These are phyloP conservation scores for Austropuccinia psidii DNA, from an alignment of 1,284 basidiomycete genomes.

Conservation along the genomic window DNA sequence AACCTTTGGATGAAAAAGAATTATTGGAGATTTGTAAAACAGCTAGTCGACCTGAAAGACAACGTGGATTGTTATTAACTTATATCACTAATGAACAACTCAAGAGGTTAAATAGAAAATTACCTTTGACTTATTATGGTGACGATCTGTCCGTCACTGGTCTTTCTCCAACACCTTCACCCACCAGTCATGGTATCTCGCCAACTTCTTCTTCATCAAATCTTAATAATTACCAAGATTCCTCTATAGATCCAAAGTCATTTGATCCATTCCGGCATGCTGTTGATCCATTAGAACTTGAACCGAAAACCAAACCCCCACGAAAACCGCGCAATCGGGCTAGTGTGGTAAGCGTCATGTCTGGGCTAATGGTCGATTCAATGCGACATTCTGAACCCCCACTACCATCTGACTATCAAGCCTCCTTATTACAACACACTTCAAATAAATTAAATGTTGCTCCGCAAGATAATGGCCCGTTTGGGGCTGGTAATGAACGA, in stretches of 20 bases:
- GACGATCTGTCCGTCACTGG: conserved; percentile 48
- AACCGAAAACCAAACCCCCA: conserved; percentile 6
- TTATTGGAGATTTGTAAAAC: conserved; percentile 78
- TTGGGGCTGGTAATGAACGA: conserved; percentile 13
- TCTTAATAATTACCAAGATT: conserved; percentile 4
- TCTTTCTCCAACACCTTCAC: conserved; percentile 46
- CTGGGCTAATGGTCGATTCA: conserved; percentile 61
- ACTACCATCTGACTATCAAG: conserved; percentile 34
- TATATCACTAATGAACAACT: conserved; percentile 41
- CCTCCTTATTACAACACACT: conserved; percentile 12
- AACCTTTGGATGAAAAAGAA: conserved; percentile 71
- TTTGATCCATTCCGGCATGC: conserved; percentile 44
- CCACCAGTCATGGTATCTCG: conserved; percentile 6
- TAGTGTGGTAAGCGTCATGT: conserved; percentile 86
- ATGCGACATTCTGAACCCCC: conserved; percentile 47
- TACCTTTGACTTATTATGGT: conserved; percentile 58
- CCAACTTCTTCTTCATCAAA: conserved; percentile 31
- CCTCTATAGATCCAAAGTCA: conserved; percentile 42
- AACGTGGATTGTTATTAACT: conserved; percentile 59
- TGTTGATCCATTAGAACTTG: conserved; percentile 41
- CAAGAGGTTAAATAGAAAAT: conserved; percentile 46
- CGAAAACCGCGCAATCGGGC: conserved; percentile 76
- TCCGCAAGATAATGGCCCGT: conserved; percentile 36
- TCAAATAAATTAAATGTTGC: not conserved
- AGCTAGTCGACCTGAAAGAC: conserved; percentile 65